Conservation (phyloP, 1,284 basidiomycete genomes). For the Cerrena zonata region DNA sequence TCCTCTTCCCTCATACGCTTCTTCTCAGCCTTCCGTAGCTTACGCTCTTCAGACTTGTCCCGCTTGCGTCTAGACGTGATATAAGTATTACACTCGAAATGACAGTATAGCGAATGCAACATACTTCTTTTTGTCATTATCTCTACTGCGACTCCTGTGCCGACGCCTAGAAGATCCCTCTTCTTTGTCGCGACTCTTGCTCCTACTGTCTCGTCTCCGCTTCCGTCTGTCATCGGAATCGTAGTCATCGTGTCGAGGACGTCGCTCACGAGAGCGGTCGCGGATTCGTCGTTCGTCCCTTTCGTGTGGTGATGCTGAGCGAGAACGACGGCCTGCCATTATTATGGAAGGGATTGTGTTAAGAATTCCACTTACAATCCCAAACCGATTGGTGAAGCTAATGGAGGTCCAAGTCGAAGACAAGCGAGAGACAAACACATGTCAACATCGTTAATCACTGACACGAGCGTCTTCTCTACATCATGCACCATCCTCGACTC, state of each 20-base stretch:
- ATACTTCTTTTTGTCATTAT: conserved; percentile 53
- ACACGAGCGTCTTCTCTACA: background rate
- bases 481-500: background rate
- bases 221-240: conserved; percentile 31
- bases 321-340: conserved; percentile 33
- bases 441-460: background rate
- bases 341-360: conserved; percentile 9
- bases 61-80: conserved; percentile 68
- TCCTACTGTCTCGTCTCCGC: conserved; percentile 34
- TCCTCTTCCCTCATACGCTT: conserved; percentile 78
- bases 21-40: conserved; percentile 76
- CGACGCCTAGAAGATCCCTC: conserved; percentile 31
- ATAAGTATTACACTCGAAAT: conserved; percentile 8
- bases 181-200: conserved; percentile 36
- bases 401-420: conserved; percentile 5
- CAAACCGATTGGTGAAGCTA: conserved; percentile 3
- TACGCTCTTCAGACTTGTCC: conserved; percentile 73
- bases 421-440: background rate
- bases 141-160: conserved; percentile 34
- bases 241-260: conserved; percentile 30
- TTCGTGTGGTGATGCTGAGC: conserved; percentile 45
- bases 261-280: conserved; percentile 18
- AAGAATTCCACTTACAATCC: conserved; percentile 14
- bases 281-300: conserved; percentile 30
- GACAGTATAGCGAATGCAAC: conserved; percentile 16